A percentile compares a stretch with the other conserved stretches of the same genome.
Conservation (phyloP, 2,329 filamentous ascomycete genomes). For the Neofusicoccum umdonicola region DNA sequence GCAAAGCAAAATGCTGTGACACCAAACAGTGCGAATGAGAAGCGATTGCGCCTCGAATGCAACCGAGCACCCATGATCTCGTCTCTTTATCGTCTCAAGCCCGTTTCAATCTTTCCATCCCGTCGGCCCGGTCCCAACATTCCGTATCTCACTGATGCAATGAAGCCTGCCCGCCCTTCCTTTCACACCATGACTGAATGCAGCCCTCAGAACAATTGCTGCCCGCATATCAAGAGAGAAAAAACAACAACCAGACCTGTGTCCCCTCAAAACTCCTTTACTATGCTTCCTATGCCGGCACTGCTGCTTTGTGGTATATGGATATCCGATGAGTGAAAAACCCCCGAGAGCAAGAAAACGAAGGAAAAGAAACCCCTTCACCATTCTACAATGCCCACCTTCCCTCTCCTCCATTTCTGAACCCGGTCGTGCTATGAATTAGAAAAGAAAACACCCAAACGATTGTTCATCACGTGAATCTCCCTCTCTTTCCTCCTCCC, state of each 20-base stretch:
- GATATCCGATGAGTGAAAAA: background rate
- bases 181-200: background rate
- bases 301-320: constrained; percentile 8
- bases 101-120: no score
- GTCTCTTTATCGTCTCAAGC: no score
- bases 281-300: constrained; percentile 10
- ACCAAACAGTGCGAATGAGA: no score
- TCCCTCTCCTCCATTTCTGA: background rate
- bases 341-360: background rate
- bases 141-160: no score
- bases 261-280: background rate
- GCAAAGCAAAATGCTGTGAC: no score
- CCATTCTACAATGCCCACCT: background rate
- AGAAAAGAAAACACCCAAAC: background rate
- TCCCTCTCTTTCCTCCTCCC: constrained; percentile 38
- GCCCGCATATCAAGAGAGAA: no score
- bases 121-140: no score
- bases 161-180: no score
- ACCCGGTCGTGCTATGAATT: no score
- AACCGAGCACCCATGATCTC: no score
- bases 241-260: background rate
- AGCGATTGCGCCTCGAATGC: no score
- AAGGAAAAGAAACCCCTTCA: background rate
- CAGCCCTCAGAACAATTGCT: background rate
- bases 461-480: constrained; percentile 28